These are phyloP conservation scores for Bocquillonia castaneifolia DNA, from an alignment of 441 rosid genomes.

Conservation along the genomic window DNA sequence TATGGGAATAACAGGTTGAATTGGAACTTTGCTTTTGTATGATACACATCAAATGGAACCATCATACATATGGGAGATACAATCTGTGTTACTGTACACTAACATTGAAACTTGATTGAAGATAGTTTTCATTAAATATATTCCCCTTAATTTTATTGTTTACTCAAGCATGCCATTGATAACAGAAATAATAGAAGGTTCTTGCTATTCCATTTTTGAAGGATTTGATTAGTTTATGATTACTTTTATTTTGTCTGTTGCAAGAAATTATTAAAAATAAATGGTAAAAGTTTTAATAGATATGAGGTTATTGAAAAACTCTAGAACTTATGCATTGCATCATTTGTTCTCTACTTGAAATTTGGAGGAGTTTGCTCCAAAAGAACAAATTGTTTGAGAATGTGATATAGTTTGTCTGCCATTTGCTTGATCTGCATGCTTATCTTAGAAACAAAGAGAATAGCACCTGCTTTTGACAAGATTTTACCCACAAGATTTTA, in stretches of 20 bases:
- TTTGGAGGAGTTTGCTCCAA: not conserved
- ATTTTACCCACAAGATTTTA: no score
- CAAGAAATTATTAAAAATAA: not conserved
- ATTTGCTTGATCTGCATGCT: not conserved
- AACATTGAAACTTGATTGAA: not conserved
- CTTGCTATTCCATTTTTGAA: not conserved
- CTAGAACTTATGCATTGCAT: not conserved
- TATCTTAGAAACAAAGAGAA: not conserved
- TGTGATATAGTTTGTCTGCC: not conserved
- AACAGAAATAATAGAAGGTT: not conserved
- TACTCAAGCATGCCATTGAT: no score
- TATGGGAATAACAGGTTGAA: not conserved
- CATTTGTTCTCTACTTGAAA: no score
- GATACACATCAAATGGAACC: not conserved
- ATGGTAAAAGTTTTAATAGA: not conserved
- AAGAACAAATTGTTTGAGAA: not conserved
- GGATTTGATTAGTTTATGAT: not conserved
- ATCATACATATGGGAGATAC: not conserved
- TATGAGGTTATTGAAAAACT: not conserved
- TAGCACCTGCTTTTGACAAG: not conserved
- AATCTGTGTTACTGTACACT: not conserved
- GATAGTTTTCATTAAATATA: not conserved
- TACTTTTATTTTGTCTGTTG: not conserved
- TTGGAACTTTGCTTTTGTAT: not conserved
- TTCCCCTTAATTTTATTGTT: not conserved